Base-by-base conservation (phyloP, 108 stramenopile species). In the Cyclotella choctawhatcheeana region DNA sequence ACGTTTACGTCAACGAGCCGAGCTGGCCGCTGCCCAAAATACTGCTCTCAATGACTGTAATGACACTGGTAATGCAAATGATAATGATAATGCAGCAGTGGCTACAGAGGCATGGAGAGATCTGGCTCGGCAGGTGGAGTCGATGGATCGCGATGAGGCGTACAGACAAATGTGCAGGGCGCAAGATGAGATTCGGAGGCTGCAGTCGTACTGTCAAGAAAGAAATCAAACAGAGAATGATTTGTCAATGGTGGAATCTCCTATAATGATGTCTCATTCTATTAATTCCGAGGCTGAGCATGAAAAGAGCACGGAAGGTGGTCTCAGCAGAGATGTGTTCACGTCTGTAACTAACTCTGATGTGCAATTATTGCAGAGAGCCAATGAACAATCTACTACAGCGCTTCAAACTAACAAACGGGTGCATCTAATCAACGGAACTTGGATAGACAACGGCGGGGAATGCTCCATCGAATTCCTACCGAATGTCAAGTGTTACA, bases 401-500 rank as follows among this genome's bases (percentile, higher is more conserved):
- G 37, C 5, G 6, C 37, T 40, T 32, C 33, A 5, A 51, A 32
- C 34, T 17, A 12, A n/a, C n/a, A n/a, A 37, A 7, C 16, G 16
- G 21, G 35, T 35, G 17, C 43, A 43, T 18, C 20, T 13, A 22
- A 50, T 60, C 1, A 48, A 50, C 43, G 79, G 79, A 31, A 33
- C 24, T 0, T 81, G 79, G 79, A n/a, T 74, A 40, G 67, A 61
- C 33, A 18, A 69, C 4, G 72, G 79, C 32, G 61, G 61, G 6
- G 31, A 17, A 43, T 64, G 60, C 62, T 74, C 79, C 6, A 69
- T 81, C 26, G 79, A 81, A 69, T 81, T 68, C 50, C 37, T 81
- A 24, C 62, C 79, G 22, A 73, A 81, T 14, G 48, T 81, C 52
- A 58, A 58, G 54, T 69, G 62, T 33, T 81, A 81, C 34, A 29